Evolutionary conservation across 2,329 filamentous ascomycete species (phyloP), one percentile per base, ranked within the genome.

Genomic region (Tolypocladium album): DNA sequence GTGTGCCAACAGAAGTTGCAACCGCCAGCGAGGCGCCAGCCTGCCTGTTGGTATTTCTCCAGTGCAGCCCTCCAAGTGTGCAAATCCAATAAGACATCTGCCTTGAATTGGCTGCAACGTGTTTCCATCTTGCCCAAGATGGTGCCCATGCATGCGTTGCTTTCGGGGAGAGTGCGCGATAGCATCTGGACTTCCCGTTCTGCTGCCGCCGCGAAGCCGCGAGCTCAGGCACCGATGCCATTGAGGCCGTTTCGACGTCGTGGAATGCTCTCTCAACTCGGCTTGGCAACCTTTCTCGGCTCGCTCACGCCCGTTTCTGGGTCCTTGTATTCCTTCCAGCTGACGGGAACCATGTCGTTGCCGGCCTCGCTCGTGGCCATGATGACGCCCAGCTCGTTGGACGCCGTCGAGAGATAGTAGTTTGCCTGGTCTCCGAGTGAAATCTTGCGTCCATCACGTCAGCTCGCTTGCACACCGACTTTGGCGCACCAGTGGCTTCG

Each of bases 301-400:
- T 97, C 94, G 65, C 80, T 85, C 55, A 79, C 70, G 3, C 91
- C 92, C 8, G 88, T 95, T 69, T 88, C 85, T 0, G 87, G 85
- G 77, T 97, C 93, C 69, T 84, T 83, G 77, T 95, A 96, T 76
- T 97, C 93, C 77, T 88, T 95, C 94, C 94, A 99, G 74, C 88
- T 95, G 59, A 96, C 83, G 2, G 94, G 93, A 68, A 89, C 88
- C 92, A 97, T 96, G 67, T 89, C 84, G 74, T 95, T 93, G 1
- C 92, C 92, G 2, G 83, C 84, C 71, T 96, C 91, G 70, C 91
- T 95, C 66, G 84, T 88, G 12, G 93, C 94, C 86, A 97, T 90
- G 45, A 99, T 89, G 61, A 97, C 93, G 2, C 94, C 94, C 47
- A 96, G 80, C 71, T 96, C 89, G 74, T 99, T 97, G 66, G 85